Evolutionary conservation across 73 alveolate genomes (phyloP).

Genomic region (Urostyla sp.): DNA sequence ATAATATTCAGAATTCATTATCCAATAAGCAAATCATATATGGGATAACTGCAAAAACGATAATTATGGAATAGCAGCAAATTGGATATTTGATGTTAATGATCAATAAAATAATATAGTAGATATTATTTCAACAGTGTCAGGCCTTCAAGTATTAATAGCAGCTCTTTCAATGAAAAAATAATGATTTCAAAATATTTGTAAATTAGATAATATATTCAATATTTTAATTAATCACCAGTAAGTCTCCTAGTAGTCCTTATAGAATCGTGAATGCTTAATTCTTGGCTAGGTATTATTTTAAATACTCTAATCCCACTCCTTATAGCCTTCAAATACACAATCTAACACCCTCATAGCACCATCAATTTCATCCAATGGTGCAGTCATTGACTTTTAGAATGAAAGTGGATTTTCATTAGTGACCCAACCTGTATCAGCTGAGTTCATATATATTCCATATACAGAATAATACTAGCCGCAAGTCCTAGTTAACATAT

Average conservation of each 20-base stretch:
- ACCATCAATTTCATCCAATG: slow-evolving; percentile 80
- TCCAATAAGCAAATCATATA: background rate
- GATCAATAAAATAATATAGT: background rate
- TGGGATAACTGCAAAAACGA: background rate
- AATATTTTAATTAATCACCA: slow-evolving; percentile 46
- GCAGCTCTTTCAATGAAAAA: background rate
- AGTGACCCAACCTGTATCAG: slow-evolving; percentile 98
- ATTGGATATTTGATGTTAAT: too few species aligned
- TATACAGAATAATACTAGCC: slow-evolving; percentile 77
- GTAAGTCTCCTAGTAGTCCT: slow-evolving; percentile 58
- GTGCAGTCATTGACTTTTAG: slow-evolving; percentile 43
- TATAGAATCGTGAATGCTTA: slow-evolving; percentile 51
- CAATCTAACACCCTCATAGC: slow-evolving; percentile 74
- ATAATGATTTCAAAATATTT: background rate
- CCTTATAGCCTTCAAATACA: slow-evolving; percentile 48
- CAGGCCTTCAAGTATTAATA: background rate
- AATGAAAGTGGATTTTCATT: slow-evolving; percentile 75
- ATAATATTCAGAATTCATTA: too few species aligned
- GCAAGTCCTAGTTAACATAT: slow-evolving; percentile 95
- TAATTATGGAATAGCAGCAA: background rate
- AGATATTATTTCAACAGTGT: too few species aligned
- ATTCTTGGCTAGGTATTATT: too few species aligned
- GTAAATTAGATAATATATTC: background rate
- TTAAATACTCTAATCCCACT: too few species aligned
- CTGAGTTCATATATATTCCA: slow-evolving; percentile 87